These are phyloP conservation scores for Ceratobasidium sp. DNA, from an alignment of 1,284 basidiomycete species.

Conservation along the genomic window DNA sequence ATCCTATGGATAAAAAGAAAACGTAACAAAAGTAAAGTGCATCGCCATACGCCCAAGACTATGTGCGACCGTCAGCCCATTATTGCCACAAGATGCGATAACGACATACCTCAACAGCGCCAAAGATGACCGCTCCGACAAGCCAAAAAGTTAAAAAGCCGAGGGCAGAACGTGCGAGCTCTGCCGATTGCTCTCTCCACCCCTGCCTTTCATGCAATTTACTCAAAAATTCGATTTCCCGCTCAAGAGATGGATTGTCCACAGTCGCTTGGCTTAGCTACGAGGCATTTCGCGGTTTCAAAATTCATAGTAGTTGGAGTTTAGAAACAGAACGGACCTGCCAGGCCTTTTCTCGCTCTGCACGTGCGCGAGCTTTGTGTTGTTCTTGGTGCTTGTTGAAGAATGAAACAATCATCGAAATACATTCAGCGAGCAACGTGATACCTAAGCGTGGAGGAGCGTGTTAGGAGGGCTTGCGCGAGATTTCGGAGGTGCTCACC, in stretches of 20 bases:
- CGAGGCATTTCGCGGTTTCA: not conserved
- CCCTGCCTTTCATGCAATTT: slow-evolving; percentile 47
- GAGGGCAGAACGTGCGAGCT: slow-evolving; percentile 46
- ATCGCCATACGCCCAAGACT: slow-evolving; percentile 44
- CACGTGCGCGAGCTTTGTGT: slow-evolving; percentile 42
- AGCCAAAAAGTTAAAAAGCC: slow-evolving; percentile 52
- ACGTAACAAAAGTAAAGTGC: slow-evolving; percentile 53
- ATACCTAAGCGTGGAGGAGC: slow-evolving; percentile 42
- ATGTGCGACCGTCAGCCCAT: not conserved
- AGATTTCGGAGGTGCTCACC: not conserved
- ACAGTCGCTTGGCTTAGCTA: slow-evolving; percentile 22
- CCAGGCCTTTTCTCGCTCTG: slow-evolving; percentile 46
- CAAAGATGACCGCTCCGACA: slow-evolving; percentile 50
- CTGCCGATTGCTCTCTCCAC: slow-evolving; percentile 46
- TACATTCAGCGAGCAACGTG: slow-evolving; percentile 50
- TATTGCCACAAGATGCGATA: no score
- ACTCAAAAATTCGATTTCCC: slow-evolving; percentile 50
- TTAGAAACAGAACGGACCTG: slow-evolving; percentile 25
- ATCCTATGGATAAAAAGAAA: slow-evolving; percentile 54
- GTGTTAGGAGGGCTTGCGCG: not conserved
- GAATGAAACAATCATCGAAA: slow-evolving; percentile 50
- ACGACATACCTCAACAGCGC: slow-evolving; percentile 42
- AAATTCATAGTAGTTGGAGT: not conserved
- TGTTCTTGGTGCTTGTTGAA: slow-evolving; percentile 43
- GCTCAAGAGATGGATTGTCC: slow-evolving; percentile 40